Evolutionary conservation across 305 asterid species (phyloP), one percentile per base, ranked within the genome.

Genomic region (Solanum chacoense): DNA sequence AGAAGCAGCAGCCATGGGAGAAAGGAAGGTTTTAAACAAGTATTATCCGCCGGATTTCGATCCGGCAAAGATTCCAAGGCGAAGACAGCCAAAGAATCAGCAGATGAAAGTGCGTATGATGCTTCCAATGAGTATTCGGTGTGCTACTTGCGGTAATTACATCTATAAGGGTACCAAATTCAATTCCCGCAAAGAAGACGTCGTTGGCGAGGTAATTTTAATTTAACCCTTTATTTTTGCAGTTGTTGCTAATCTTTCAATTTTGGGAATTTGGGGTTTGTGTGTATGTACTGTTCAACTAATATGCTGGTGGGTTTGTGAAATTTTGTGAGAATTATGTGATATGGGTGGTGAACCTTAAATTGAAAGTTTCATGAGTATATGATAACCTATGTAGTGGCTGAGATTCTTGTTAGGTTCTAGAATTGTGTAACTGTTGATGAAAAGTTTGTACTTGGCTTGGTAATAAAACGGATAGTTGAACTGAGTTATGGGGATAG

Each of bases 31-130:
- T 37, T 86, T 96, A 88, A 97, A 96, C 94, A 96, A 97, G 59
- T 97, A 97, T 85, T 97, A 97, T 67, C 98, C 98, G 88, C 98
- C 98, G 93, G 98, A 97, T 55, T 97, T 96, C 88, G 98, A 97
- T 93, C 99, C 98, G 92, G 94, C 95, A 38, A 97, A 97, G 94
- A 92, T 97, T 81, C 99, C 97, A 0, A 95, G 98, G 86, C 97
- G 97, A 88, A 90, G 92, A 88, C 97, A 95, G 87, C 98, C 94
- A 0, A 92, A 93, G 74, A 97, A 95, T 80, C 97, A 95, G 92
- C 99, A 96, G 90, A 96, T 95, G 90, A 95, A 92, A 81, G 97
- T 97, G 36, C 93, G 99, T 8, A 97, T 96, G 98, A 97, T 97
- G 98, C 96, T 96, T 90, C 99, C 99, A 0, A 97, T 97, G 98